Base-by-base conservation (phyloP, 257 asterid species). In the Penstemon barbatus region DNA sequence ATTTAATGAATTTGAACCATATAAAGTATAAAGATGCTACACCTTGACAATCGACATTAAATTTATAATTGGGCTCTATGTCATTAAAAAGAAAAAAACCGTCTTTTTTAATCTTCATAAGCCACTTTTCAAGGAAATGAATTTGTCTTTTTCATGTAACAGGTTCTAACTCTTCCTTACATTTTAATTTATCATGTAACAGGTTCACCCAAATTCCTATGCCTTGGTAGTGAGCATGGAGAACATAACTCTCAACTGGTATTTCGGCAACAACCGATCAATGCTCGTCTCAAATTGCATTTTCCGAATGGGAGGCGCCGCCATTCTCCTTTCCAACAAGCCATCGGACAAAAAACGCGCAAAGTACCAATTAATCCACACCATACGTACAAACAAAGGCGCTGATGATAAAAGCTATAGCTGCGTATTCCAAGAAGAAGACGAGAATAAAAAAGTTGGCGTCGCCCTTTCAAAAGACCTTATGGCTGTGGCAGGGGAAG, bases 261-360 rank as follows among this genome's bases (percentile, higher is more conserved):
- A 25, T 25, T 25, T 25, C 33, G 33, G 33, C 33, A 25, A 25
- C 33, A 25, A 25, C 33, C 2, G 33, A 25, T 25, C 33, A 25
- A 25, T 25, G 33, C 33, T 25, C 33, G 33, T 25, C 33, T 25
- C 33, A 25, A 25, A 25, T 2, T 25, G 33, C 33, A 25, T 25
- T 25, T 89, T 89, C 75, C 84, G 96, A 0, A 80, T 83, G 87
- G 96, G 95, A 5, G 95, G 96, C 13, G 87, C 96, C 8, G 90
- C 95, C 13, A 82, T 85, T 66, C 83, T 89, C 67, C 80, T 89
- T 9, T 86, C 94, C 1, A 89, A 86, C 87, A 76, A 58, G 56
- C 71, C 85, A 0, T 66, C 81, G 0, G 90, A 85, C 33, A 71
- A 78, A 0, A 54, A 74, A 0, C 84, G 92, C 0, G 83, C 96